phyloP scores from a whole-genome alignment of 306 rosid genomes.

The Inga laurina region DNA sequence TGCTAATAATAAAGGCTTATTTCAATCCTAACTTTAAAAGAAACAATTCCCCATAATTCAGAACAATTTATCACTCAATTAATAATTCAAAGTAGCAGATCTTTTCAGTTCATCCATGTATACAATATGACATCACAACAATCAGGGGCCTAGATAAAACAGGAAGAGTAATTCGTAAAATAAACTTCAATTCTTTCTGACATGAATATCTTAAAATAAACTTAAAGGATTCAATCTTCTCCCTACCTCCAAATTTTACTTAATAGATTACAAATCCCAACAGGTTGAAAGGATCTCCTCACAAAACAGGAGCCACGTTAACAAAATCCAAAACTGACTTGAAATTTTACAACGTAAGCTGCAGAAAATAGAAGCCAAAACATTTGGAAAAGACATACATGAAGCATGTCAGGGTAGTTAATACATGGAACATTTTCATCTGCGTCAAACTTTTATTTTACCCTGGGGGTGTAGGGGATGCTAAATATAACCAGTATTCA shows the following conservation, averaged over 20 bases:
- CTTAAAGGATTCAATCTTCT: not conserved
- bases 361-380: not conserved
- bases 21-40: not conserved
- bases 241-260: not conserved
- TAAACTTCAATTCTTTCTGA: not conserved
- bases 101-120: not conserved
- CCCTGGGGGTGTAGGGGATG: not conserved
- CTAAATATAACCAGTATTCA: not conserved
- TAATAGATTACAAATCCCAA: not conserved
- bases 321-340: not conserved
- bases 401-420: not conserved
- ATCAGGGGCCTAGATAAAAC: not conserved
- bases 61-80: not conserved
- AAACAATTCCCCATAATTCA: conserved; percentile 2
- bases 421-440: not conserved
- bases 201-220: not conserved
- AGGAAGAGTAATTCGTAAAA: not conserved
- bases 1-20: not conserved
- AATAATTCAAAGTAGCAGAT: not conserved
- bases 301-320: not conserved
- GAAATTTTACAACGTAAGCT: not conserved
- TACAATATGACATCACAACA: not conserved
- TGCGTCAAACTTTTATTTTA: not conserved
- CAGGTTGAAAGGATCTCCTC: conserved; percentile 10
- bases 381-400: not conserved